A percentile compares a stretch with the other conserved stretches of the same genome.
Evolutionary conservation across 2,329 filamentous ascomycete species (phyloP).

Genomic region (Exophiala xenobiotica): DNA sequence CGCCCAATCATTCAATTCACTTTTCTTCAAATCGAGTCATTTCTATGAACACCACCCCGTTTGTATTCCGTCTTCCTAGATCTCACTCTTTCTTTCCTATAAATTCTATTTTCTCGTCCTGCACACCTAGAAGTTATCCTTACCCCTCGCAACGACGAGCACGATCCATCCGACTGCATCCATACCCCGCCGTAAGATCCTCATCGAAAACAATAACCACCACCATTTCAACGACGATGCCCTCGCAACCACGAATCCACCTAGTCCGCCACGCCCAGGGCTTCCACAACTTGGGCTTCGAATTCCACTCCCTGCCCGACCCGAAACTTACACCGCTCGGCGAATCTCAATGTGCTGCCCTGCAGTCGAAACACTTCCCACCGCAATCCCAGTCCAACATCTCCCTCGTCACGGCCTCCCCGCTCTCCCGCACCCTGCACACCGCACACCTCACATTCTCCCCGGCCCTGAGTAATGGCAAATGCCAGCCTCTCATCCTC

Average conservation of each 20-base stretch:
- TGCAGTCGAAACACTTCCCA: slow-evolving; percentile 59
- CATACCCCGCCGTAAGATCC: neutral
- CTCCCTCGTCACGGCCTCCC: slow-evolving; percentile 69
- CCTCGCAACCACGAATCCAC: slow-evolving; percentile 25
- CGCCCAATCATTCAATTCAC: too few relatives aligned
- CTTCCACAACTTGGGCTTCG: slow-evolving; percentile 72
- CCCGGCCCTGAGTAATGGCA: slow-evolving; percentile 48
- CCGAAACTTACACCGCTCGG: slow-evolving; percentile 76
- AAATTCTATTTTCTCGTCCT: too few relatives aligned
- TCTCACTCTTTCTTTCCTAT: neutral
- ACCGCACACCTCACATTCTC: slow-evolving; percentile 72
- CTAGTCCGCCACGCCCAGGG: slow-evolving; percentile 53
- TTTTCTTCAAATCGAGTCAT: too few relatives aligned
- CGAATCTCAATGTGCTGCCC: slow-evolving; percentile 67
- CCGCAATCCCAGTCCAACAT: slow-evolving; percentile 51
- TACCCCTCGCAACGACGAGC: neutral
- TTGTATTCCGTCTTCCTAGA: neutral
- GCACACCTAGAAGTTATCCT: too few relatives aligned
- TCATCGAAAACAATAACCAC: neutral
- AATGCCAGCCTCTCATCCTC: slow-evolving; percentile 54
- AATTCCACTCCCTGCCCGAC: slow-evolving; percentile 72
- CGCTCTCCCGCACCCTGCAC: slow-evolving; percentile 76
- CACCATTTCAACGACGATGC: slow-evolving; percentile 13
- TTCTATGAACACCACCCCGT: too few relatives aligned
- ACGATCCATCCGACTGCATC: too few relatives aligned